Evolutionary conservation across 2,329 filamentous ascomycete genomes (phyloP).

Genomic region (Diplodia scrobiculata): DNA sequence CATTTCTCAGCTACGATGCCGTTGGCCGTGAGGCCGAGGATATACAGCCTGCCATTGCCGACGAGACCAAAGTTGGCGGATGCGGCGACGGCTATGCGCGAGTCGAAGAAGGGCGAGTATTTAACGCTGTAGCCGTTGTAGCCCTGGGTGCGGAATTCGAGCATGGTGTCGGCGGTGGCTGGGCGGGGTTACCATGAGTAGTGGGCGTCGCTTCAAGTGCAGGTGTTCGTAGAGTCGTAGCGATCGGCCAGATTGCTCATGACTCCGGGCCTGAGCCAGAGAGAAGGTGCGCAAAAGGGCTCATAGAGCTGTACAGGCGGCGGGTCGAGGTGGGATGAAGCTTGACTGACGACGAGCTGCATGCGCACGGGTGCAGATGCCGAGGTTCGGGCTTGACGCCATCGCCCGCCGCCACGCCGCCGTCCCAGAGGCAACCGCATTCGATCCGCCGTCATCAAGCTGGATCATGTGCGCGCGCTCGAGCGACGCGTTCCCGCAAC

Average conservation of each 20-base stretch:
- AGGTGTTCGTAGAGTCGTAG: not conserved
- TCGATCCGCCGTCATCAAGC: too few relatives aligned
- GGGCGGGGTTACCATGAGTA: slow-evolving; percentile 9
- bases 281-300: slow-evolving; percentile 7
- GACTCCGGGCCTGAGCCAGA: slow-evolving; percentile 16
- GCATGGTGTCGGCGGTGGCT: slow-evolving; percentile 59
- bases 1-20: slow-evolving; percentile 84
- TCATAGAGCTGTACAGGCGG: slow-evolving; percentile 19
- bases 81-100: slow-evolving; percentile 82
- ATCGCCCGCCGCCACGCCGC: not conserved
- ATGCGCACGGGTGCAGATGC: slow-evolving; percentile 19
- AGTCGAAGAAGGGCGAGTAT: slow-evolving; percentile 98
- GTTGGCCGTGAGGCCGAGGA: slow-evolving; percentile 77
- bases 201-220: not conserved
- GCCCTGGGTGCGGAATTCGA: slow-evolving; percentile 89
- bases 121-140: slow-evolving; percentile 97
- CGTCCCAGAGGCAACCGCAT: slow-evolving; percentile 15
- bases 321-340: slow-evolving; percentile 8
- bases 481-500: not conserved
- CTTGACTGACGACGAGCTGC: slow-evolving; percentile 9
- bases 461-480: not conserved
- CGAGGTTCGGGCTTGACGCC: slow-evolving; percentile 28
- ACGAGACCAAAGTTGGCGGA: slow-evolving; percentile 97
- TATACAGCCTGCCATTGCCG: slow-evolving; percentile 87
- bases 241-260: slow-evolving; percentile 17